A percentile compares a stretch with the other conserved stretches of the same genome.
Evolutionary conservation across 2,329 filamentous ascomycete genomes (phyloP).

Genomic region (Delphinella strobiligena): DNA sequence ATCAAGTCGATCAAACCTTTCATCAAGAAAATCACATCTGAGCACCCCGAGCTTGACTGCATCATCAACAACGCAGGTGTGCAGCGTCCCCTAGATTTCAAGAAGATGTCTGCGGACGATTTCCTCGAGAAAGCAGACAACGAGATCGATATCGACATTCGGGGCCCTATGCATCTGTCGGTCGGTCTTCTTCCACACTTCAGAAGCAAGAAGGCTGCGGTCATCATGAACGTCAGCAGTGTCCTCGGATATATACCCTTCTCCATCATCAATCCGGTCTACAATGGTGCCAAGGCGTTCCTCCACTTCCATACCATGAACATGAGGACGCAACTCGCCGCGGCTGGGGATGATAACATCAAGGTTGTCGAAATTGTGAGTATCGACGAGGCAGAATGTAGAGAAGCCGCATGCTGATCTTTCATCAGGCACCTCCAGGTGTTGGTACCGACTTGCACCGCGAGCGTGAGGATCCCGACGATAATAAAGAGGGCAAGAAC

Average conservation of each 20-base stretch:
- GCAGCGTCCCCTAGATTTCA: slow-evolving; percentile 38
- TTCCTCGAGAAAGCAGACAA: slow-evolving; percentile 42
- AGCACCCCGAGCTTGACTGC: slow-evolving; percentile 46
- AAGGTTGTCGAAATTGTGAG: slow-evolving; percentile 41
- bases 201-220: slow-evolving; percentile 26
- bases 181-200: slow-evolving; percentile 40
- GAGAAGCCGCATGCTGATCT: not conserved
- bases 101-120: slow-evolving; percentile 22
- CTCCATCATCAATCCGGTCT: slow-evolving; percentile 44
- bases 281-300: slow-evolving; percentile 49
- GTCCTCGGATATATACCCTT: slow-evolving; percentile 42
- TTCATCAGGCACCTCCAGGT: slow-evolving; percentile 29
- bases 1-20: slow-evolving; percentile 33
- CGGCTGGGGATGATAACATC: slow-evolving; percentile 25
- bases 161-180: slow-evolving; percentile 45
- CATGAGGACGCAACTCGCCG: slow-evolving; percentile 37
- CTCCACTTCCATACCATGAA: slow-evolving; percentile 46
- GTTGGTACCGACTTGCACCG: slow-evolving; percentile 45
- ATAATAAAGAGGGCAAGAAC: slow-evolving; percentile 49
- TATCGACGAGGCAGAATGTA: not conserved
- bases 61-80: slow-evolving; percentile 49
- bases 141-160: slow-evolving; percentile 47
- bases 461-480: slow-evolving; percentile 42
- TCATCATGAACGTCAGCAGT: slow-evolving; percentile 44
- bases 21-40: slow-evolving; percentile 30